Conservation (phyloP, 352 stramenopile species). For the Thraustochytrium aureum region DNA sequence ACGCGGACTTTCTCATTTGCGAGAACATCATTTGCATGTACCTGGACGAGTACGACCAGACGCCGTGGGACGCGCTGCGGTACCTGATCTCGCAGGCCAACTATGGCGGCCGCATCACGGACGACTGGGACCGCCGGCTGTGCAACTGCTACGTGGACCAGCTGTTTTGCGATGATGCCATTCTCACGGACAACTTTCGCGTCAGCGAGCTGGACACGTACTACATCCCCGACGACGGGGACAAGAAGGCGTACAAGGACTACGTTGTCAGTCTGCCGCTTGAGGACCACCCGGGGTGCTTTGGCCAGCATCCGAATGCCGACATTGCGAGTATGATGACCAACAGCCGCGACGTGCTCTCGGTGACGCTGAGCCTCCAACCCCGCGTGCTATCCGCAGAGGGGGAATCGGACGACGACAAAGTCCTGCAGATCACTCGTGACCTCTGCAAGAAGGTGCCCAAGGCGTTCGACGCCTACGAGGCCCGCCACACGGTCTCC, state of each 20-base stretch:
- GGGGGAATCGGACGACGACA: constrained; percentile 78
- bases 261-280: constrained; percentile 85
- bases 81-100: constrained; percentile 96
- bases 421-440: constrained; percentile 74
- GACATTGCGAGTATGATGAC: constrained; percentile 94
- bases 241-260: constrained; percentile 78
- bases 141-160: constrained; percentile 94
- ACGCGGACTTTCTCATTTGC: constrained; percentile 94
- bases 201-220: constrained; percentile 75
- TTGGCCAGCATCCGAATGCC: constrained; percentile 93
- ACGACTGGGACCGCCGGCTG: constrained; percentile 88
- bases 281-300: constrained; percentile 81
- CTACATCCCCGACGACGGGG: constrained; percentile 85
- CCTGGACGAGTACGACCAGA: constrained; percentile 81
- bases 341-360: constrained; percentile 79
- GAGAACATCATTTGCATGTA: constrained; percentile 94
- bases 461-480: constrained; percentile 78
- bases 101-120: constrained; percentile 93
- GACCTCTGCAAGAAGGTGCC: constrained; percentile 80
- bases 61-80: constrained; percentile 87
- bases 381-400: constrained; percentile 71
- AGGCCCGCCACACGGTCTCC: constrained; percentile 69
- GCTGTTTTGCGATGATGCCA: constrained; percentile 85
- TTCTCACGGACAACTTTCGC: constrained; percentile 75
- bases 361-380: constrained; percentile 83